Evolutionary conservation across 306 rosid species (phyloP).

Genomic region (Potentilla sterilis): DNA sequence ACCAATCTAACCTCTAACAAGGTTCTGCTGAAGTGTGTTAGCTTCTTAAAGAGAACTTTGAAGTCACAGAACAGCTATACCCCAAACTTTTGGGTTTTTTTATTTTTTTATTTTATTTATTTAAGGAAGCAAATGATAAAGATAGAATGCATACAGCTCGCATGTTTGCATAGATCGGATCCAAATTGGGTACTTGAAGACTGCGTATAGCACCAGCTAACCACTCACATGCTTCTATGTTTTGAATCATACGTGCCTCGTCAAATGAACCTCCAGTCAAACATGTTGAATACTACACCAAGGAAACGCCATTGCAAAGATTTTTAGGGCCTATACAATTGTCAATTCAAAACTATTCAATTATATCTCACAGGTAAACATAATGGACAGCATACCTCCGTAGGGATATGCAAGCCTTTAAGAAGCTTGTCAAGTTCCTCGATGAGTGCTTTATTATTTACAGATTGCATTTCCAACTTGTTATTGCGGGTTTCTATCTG

Average conservation of each 20-base stretch:
- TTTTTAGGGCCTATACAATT: slow-evolving; percentile 18
- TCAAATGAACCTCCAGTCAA: slow-evolving; percentile 83
- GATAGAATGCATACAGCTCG: slow-evolving; percentile 68
- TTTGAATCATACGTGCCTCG: slow-evolving; percentile 71
- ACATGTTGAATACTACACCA: slow-evolving; percentile 69
- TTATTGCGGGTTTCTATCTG: slow-evolving; percentile 95
- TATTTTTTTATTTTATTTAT: too few relatives aligned
- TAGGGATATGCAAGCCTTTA: slow-evolving; percentile 69
- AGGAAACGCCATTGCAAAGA: slow-evolving; percentile 38
- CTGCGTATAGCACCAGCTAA: slow-evolving; percentile 65
- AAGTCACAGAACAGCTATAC: neutral
- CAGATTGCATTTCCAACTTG: slow-evolving; percentile 90
- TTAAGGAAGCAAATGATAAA: slow-evolving; percentile 5
- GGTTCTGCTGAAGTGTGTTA: neutral
- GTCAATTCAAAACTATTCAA: slow-evolving; percentile 23
- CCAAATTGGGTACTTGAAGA: slow-evolving; percentile 63
- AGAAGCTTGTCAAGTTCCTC: slow-evolving; percentile 87
- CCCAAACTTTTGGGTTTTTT: neutral
- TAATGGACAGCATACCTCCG: slow-evolving; percentile 54
- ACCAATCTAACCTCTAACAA: neutral
- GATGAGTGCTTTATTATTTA: slow-evolving; percentile 75
- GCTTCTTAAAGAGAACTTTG: neutral
- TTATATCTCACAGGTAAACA: slow-evolving; percentile 14
- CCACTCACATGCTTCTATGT: slow-evolving; percentile 91
- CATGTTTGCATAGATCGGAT: slow-evolving; percentile 70